phyloP scores from a whole-genome alignment of 768 basidiomycete species.

The Tricholoma sp. region DNA sequence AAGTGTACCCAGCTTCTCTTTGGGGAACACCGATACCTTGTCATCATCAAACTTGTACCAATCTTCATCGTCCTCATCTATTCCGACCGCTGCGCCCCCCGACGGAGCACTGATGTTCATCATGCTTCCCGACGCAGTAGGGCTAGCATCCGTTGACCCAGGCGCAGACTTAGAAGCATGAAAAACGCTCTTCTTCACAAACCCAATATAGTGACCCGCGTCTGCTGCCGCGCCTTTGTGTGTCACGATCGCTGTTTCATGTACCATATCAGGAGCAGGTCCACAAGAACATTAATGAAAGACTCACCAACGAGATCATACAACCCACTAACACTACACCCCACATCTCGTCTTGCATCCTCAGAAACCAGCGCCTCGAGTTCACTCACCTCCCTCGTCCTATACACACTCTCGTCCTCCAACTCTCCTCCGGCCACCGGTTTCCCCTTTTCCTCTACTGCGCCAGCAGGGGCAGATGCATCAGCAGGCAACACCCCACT shows the following conservation, averaged over 20 bases:
- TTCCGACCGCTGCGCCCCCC: slow-evolving; percentile 24
- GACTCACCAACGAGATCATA: slow-evolving; percentile 88
- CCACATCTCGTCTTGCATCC: slow-evolving; percentile 61
- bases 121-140: slow-evolving; percentile 7
- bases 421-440: slow-evolving; percentile 40
- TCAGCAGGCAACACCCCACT: slow-evolving; percentile 16
- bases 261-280: background rate
- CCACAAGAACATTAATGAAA: background rate
- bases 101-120: slow-evolving; percentile 10
- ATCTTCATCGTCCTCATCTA: slow-evolving; percentile 66
- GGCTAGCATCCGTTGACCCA: slow-evolving; percentile 12
- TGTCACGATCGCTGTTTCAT: slow-evolving; percentile 73
- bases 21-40: slow-evolving; percentile 81
- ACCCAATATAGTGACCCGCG: slow-evolving; percentile 93
- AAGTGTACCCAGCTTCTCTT: slow-evolving; percentile 76
- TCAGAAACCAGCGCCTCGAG: slow-evolving; percentile 61
- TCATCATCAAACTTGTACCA: slow-evolving; percentile 99
- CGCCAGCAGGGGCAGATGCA: slow-evolving; percentile 13
- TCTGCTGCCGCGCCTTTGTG: slow-evolving; percentile 97
- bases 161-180: slow-evolving; percentile 32
- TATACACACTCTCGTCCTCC: slow-evolving; percentile 60
- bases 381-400: slow-evolving; percentile 59
- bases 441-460: slow-evolving; percentile 22
- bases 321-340: slow-evolving; percentile 71
- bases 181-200: slow-evolving; percentile 75